Evolutionary conservation across 129 eudicot genomes (phyloP).

Genomic region (Centrapalus pauciflorus): DNA sequence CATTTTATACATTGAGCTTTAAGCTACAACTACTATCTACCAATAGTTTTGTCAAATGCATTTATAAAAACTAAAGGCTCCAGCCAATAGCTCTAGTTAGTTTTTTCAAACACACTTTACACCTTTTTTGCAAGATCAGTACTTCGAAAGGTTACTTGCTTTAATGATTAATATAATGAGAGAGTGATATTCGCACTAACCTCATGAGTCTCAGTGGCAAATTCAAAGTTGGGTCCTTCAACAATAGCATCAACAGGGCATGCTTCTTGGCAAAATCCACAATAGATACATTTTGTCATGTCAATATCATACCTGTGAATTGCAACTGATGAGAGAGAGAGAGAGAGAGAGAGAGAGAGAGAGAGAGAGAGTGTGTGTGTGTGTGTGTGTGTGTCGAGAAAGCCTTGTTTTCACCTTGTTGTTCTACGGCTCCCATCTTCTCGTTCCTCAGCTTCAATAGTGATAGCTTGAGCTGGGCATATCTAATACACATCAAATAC

Average conservation of each 20-base stretch:
- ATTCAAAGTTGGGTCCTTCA: conserved; percentile 99
- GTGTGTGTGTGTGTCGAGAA: no score
- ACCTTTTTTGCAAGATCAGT: not conserved
- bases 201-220: conserved; percentile 99
- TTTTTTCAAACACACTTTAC: no score
- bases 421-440: conserved; percentile 99
- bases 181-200: conserved; percentile 28
- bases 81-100: no score
- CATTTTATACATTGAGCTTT: no score
- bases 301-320: conserved; percentile 82
- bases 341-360: not conserved
- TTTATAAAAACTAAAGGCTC: no score
- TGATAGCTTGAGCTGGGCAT: conserved; percentile 99
- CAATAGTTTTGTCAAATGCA: no score
- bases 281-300: conserved; percentile 98
- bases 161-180: not conserved
- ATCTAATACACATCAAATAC: conserved; percentile 39
- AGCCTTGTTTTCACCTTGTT: conserved; percentile 53
- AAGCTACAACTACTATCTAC: no score
- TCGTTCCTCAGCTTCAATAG: conserved; percentile 97
- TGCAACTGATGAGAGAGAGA: conserved; percentile 5
- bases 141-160: not conserved
- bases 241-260: conserved; percentile 99
- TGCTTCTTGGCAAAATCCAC: conserved; percentile 99
- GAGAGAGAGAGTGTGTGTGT: not conserved